Percentiles rank a stretch among this genome's conserved stretches.
Conservation (phyloP, 2,329 filamentous ascomycete species). For the Pseudohalonectria lignicola region DNA sequence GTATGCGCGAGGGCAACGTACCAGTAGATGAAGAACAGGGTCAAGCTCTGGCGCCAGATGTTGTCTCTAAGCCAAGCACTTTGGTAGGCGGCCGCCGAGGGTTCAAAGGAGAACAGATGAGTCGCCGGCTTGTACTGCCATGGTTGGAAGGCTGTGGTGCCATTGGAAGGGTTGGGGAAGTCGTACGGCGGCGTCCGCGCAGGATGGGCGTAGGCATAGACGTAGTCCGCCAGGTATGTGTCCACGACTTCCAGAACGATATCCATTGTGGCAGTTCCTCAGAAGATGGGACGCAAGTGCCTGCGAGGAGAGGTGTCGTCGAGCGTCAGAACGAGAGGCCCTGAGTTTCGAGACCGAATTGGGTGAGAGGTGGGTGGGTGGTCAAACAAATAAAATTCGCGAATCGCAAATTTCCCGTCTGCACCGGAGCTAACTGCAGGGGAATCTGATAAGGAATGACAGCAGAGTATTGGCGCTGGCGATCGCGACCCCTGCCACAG, state of each 20-base stretch:
- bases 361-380: too few species aligned
- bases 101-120: constrained; percentile 55
- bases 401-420: too few species aligned
- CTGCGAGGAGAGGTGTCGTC: too few species aligned
- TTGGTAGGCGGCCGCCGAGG: constrained; percentile 66
- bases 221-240: constrained; percentile 67
- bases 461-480: too few species aligned
- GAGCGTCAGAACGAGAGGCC: too few species aligned
- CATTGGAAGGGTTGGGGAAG: constrained; percentile 37
- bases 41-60: constrained; percentile 59
- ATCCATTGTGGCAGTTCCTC: constrained; percentile 55
- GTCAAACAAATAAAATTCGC: too few species aligned
- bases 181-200: constrained; percentile 40
- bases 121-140: constrained; percentile 68
- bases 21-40: constrained; percentile 81
- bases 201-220: constrained; percentile 66
- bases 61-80: constrained; percentile 72
- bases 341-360: too few species aligned
- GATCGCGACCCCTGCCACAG: too few species aligned
- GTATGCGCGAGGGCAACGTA: too few species aligned
- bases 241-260: constrained; percentile 80
- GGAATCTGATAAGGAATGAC: too few species aligned
- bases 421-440: too few species aligned
- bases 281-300: too few species aligned
- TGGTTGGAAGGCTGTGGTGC: constrained; percentile 45